Conservation (phyloP, 495 filamentous ascomycete species). For the Penicillium parvum region DNA sequence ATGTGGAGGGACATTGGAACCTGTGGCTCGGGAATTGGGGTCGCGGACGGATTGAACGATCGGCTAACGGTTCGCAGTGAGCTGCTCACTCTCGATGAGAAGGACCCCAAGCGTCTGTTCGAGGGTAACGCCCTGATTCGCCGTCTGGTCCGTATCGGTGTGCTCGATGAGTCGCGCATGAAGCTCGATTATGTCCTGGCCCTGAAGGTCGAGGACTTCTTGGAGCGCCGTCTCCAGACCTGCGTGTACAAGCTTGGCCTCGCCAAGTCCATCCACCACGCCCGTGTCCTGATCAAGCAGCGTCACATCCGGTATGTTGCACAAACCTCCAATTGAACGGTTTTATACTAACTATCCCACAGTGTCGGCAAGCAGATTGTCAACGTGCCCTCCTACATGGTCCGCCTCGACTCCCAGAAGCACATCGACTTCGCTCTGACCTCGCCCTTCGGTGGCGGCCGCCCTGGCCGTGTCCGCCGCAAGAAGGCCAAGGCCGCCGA, state of each 20-base stretch:
- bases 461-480: conserved; percentile 91
- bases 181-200: conserved; percentile 99
- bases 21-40: too few relatives aligned
- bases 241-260: conserved; percentile 99
- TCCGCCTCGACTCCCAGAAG: conserved; percentile 99
- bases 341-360: too few relatives aligned
- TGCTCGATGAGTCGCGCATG: conserved; percentile 99
- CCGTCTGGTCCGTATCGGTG: conserved; percentile 98
- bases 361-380: conserved; percentile 99
- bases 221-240: conserved; percentile 98
- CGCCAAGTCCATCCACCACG: conserved; percentile 99
- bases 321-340: too few relatives aligned
- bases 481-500: conserved; percentile 98
- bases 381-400: conserved; percentile 98
- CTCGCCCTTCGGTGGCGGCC: conserved; percentile 96
- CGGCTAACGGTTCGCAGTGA: conserved; percentile 57
- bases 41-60: neutral
- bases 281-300: conserved; percentile 98
- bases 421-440: conserved; percentile 99
- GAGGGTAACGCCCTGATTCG: conserved; percentile 99
- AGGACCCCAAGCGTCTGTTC: conserved; percentile 99
- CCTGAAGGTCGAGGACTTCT: conserved; percentile 96
- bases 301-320: conserved; percentile 99
- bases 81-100: conserved; percentile 99
- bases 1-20: conserved; percentile 43